These are phyloP conservation scores for Kodamaea lidongshanica DNA, from an alignment of 805 yeast species.

Conservation along the genomic window DNA sequence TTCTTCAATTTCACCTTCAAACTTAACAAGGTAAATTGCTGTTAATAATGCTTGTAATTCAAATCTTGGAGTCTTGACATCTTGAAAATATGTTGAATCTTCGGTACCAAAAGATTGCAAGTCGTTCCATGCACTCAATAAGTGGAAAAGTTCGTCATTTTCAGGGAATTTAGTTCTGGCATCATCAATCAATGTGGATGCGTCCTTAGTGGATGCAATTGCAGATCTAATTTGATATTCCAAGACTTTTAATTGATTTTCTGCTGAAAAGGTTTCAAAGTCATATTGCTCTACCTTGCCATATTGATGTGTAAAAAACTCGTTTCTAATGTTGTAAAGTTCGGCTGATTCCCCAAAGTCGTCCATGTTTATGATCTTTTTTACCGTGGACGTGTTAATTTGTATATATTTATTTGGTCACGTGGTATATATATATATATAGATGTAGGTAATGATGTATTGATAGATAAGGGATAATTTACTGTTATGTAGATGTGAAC, in stretches of 20 bases:
- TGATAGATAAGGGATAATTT: too few species aligned
- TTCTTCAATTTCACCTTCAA: conserved; percentile 30
- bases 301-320: conserved; percentile 57
- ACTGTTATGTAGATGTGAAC: too few species aligned
- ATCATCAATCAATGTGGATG: conserved; percentile 31
- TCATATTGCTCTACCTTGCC: conserved; percentile 35
- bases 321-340: conserved; percentile 49
- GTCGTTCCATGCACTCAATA: conserved; percentile 39
- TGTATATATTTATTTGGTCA: neutral
- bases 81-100: conserved; percentile 38
- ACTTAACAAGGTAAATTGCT: conserved; percentile 31
- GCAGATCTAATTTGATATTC: conserved; percentile 37
- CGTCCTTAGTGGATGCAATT: conserved; percentile 33
- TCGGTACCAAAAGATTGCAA: conserved; percentile 38
- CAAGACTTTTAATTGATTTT: conserved; percentile 32
- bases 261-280: conserved; percentile 33
- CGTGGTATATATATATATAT: conserved; percentile 4
- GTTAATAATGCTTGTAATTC: conserved; percentile 40
- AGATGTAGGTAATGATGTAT: too few species aligned
- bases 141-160: conserved; percentile 28
- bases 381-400: conserved; percentile 6
- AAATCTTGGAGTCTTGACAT: conserved; percentile 25
- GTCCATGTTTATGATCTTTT: conserved; percentile 24
- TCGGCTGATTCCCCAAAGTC: conserved; percentile 42
- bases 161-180: conserved; percentile 31